Base-by-base conservation (phyloP, 2,329 filamentous ascomycete species). In the Fusarium palustre region DNA sequence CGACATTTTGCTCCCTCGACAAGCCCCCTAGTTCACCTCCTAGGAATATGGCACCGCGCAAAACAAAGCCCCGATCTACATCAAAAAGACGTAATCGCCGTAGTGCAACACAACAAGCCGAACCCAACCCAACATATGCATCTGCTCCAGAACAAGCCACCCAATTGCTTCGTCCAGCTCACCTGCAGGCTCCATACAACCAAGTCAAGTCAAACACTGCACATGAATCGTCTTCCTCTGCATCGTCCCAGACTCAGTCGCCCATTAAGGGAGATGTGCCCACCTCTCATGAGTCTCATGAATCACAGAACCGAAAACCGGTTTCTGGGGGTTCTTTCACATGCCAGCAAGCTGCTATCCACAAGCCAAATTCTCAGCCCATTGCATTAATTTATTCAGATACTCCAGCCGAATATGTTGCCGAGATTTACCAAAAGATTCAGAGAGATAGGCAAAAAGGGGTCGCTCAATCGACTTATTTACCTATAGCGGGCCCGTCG, bases 1-100 rank as follows among this genome's bases (percentile, higher is more conserved):
- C 67, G 13, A 70, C 67, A 4, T 70, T 70, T 38, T 70, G 67
- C 33, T 70, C 67, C 12, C 39, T 45, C 18, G 49, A 45, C 20
- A 31, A 55, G 20, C 53, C 49, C 11, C 67, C 67, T n/a, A 68
- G 58, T 30, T 31, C 20, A 33, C 48, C 64, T 31, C 64, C 63
- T 15, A 24, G 33, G 22, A 33, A 64, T 15, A 36, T 60, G 25
- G 15, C 54, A 20, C 58, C 63, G 22, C 45, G 39, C 18, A 59
- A 22, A 36, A 24, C 50, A 36, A 49, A 34, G 20, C 16, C 30
- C 22, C 45, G 48, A 41, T 16, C 33, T 30, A 11, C 36, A 15
- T 20, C 55, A 59, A 59, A 20, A 18, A 55, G 20, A 31, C 39
- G 31, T 9, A 22, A 42, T 36, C 42, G 54, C 24, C 22, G 25